phyloP scores from a whole-genome alignment of 495 filamentous ascomycete species.

The Xylaria palmicola region DNA sequence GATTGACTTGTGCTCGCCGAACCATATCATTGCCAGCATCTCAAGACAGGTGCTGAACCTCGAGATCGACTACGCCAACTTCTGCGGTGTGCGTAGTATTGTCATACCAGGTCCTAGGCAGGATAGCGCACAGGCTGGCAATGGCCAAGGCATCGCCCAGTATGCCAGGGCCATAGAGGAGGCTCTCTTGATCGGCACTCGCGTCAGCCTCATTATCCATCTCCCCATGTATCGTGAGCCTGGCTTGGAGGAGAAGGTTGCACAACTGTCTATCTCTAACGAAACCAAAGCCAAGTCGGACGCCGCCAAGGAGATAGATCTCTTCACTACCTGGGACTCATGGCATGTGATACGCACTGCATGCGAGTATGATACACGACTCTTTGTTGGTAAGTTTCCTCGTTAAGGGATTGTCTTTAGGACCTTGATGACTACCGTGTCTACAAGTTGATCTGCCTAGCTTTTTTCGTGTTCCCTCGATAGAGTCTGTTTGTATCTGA shows the following conservation, averaged over 20 bases:
- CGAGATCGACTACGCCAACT: slow-evolving; percentile 91
- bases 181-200: slow-evolving; percentile 66
- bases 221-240: slow-evolving; percentile 71
- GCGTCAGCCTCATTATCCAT: slow-evolving; percentile 77
- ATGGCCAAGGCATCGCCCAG: slow-evolving; percentile 50
- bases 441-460: not conserved
- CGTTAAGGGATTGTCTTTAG: not conserved
- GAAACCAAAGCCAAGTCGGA: slow-evolving; percentile 19
- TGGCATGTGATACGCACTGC: slow-evolving; percentile 86
- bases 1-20: slow-evolving; percentile 84
- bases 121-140: slow-evolving; percentile 38
- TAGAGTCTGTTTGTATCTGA: slow-evolving; percentile 8
- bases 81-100: slow-evolving; percentile 83
- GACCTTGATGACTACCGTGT: not conserved
- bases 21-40: slow-evolving; percentile 76
- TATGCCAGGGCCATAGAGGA: slow-evolving; percentile 87
- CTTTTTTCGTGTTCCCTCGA: not conserved
- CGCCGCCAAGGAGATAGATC: slow-evolving; percentile 49
- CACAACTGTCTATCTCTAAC: slow-evolving; percentile 37
- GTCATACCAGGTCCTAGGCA: slow-evolving; percentile 72
- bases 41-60: slow-evolving; percentile 86
- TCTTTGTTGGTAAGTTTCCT: slow-evolving; percentile 79
- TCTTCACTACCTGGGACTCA: slow-evolving; percentile 83
- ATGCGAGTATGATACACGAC: slow-evolving; percentile 79
- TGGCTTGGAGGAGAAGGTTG: slow-evolving; percentile 38